phyloP scores from a whole-genome alignment of 371 early-diverging fungal genomes.

The Parasitella parasitica region DNA sequence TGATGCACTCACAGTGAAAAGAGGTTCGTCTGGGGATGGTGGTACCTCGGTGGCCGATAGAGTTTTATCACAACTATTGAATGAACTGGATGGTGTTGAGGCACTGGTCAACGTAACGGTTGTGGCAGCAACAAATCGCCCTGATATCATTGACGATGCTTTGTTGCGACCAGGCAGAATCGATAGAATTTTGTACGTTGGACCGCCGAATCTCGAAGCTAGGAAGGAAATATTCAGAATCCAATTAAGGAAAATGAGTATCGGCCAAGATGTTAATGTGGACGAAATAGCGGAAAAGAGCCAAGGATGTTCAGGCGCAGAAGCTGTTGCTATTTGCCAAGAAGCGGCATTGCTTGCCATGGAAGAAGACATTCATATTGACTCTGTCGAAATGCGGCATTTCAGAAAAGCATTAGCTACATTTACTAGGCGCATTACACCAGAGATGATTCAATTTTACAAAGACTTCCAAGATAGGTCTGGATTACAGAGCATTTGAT shows the following conservation, averaged over 20 bases:
- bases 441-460: constrained; percentile 90
- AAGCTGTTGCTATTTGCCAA: constrained; percentile 91
- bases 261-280: constrained; percentile 59
- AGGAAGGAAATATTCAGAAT: constrained; percentile 84
- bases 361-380: constrained; percentile 76
- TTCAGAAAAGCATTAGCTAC: constrained; percentile 62
- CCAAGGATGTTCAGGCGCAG: constrained; percentile 95
- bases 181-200: constrained; percentile 93
- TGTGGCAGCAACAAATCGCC: constrained; percentile 99
- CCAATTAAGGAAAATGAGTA: constrained; percentile 69
- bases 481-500: constrained; percentile 48
- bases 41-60: constrained; percentile 88
- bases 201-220: constrained; percentile 81
- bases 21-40: constrained; percentile 67
- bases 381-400: constrained; percentile 64
- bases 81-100: constrained; percentile 97
- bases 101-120: constrained; percentile 92
- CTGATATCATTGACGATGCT: constrained; percentile 95
- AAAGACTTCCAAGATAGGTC: constrained; percentile 64
- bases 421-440: constrained; percentile 81
- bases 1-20: constrained; percentile 92
- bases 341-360: constrained; percentile 92
- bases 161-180: constrained; percentile 96
- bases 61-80: constrained; percentile 90
- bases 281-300: constrained; percentile 66